Percentiles rank a stretch among this genome's conserved stretches.
Conservation (phyloP, 1,284 basidiomycete genomes). For the Boletus sp. region DNA sequence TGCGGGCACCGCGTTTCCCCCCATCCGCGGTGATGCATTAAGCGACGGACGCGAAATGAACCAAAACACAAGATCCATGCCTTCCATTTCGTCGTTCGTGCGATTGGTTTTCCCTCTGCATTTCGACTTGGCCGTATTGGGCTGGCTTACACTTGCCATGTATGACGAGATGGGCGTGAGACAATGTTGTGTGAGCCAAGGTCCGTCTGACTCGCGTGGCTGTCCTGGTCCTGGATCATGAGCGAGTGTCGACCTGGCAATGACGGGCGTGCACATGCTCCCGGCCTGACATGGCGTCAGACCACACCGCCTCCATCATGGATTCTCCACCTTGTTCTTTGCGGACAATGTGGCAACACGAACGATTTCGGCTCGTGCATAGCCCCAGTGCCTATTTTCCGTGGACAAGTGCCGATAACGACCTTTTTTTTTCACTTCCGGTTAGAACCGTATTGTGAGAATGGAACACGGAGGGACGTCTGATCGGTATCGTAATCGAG, state of each 20-base stretch:
- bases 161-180: slow-evolving; percentile 19
- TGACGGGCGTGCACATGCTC: too few relatives aligned
- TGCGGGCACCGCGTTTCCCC: neutral
- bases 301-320: neutral
- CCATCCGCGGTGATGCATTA: slow-evolving; percentile 24
- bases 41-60: slow-evolving; percentile 19
- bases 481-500: slow-evolving; percentile 11
- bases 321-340: neutral
- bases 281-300: slow-evolving; percentile 2
- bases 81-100: slow-evolving; percentile 16
- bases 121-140: slow-evolving; percentile 3
- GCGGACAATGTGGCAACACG: neutral
- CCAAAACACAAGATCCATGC: slow-evolving; percentile 4
- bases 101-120: neutral
- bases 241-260: neutral
- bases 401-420: slow-evolving; percentile 10
- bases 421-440: neutral
- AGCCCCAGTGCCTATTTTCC: slow-evolving; percentile 10
- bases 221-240: neutral
- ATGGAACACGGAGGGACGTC: slow-evolving; percentile 9
- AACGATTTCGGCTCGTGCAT: slow-evolving; percentile 2
- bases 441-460: slow-evolving; percentile 16
- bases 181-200: slow-evolving; percentile 2
- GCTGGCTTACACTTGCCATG: neutral
- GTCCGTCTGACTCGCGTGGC: neutral